Conservation (phyloP, 2,329 filamentous ascomycete genomes). For the Didymellaceae sp. region DNA sequence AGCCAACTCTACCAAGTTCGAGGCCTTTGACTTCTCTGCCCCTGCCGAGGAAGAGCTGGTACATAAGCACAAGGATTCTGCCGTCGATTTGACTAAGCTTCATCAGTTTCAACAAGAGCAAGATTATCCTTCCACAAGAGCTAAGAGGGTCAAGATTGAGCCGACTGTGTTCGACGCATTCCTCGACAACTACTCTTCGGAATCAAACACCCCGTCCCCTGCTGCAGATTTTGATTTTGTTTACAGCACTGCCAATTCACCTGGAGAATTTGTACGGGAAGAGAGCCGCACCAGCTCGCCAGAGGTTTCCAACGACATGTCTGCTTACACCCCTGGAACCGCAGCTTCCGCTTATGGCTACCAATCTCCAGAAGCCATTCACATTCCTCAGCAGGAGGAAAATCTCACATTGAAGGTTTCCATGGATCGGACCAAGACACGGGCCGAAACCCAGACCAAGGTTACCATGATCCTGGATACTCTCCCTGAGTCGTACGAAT, state of each 20-base stretch:
- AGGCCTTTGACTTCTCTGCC: slow-evolving; percentile 25
- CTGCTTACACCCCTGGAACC: slow-evolving; percentile 14
- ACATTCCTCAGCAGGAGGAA: slow-evolving; percentile 35
- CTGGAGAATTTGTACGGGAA: slow-evolving; percentile 37
- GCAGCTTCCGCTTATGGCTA: slow-evolving; percentile 16
- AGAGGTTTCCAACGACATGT: slow-evolving; percentile 33
- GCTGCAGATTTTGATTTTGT: slow-evolving; percentile 34
- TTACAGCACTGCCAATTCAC: slow-evolving; percentile 44
- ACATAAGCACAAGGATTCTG: slow-evolving; percentile 34
- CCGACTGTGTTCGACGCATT: slow-evolving; percentile 24
- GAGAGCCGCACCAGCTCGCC: slow-evolving; percentile 42
- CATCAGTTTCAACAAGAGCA: slow-evolving; percentile 18
- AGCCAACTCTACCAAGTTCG: slow-evolving; percentile 18
- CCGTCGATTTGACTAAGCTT: slow-evolving; percentile 30
- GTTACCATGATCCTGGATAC: slow-evolving; percentile 81
- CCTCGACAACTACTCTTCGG: slow-evolving; percentile 31
- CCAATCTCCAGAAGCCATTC: slow-evolving; percentile 35
- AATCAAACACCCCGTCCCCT: slow-evolving; percentile 39
- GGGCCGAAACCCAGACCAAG: slow-evolving; percentile 95
- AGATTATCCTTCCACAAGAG: slow-evolving; percentile 21
- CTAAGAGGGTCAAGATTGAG: slow-evolving; percentile 18
- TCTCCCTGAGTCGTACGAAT: slow-evolving; percentile 76
- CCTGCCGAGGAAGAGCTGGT: slow-evolving; percentile 23
- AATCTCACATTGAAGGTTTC: slow-evolving; percentile 29
- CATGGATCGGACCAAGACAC: slow-evolving; percentile 68